A percentile compares a stretch with the other conserved stretches of the same genome.
These are phyloP conservation scores for Aureobasidium uvarum DNA, from an alignment of 2,329 filamentous ascomycete genomes.

Conservation along the genomic window DNA sequence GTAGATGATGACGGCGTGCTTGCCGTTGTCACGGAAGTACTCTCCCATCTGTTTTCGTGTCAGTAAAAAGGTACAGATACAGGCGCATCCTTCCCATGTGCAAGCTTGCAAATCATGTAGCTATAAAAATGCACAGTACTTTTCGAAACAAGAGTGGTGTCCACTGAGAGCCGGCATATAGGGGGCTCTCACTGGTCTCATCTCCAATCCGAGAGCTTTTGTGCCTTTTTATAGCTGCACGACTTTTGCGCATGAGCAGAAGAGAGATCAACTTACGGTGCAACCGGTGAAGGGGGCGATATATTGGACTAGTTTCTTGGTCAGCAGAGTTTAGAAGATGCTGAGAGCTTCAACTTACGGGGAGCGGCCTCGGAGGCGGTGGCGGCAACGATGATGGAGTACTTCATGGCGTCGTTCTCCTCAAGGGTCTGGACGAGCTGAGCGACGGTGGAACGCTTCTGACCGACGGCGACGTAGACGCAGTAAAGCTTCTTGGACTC, in stretches of 20 bases:
- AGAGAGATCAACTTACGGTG: neutral
- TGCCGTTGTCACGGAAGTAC: slow-evolving; percentile 78
- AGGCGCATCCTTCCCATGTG: neutral
- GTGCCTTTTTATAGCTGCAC: neutral
- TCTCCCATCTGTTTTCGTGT: slow-evolving; percentile 55
- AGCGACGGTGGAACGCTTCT: slow-evolving; percentile 99
- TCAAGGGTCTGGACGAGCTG: slow-evolving; percentile 99
- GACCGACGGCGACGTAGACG: slow-evolving; percentile 97
- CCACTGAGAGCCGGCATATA: neutral
- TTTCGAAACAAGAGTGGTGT: neutral
- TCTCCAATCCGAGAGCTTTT: neutral
- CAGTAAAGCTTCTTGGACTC: slow-evolving; percentile 99
- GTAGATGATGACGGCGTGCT: slow-evolving; percentile 85
- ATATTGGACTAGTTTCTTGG: slow-evolving; percentile 72
- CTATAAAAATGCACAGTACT: neutral
- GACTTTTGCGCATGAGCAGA: neutral
- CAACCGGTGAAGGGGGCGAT: slow-evolving; percentile 84
- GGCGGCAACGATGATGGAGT: slow-evolving; percentile 87
- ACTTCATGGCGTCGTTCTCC: slow-evolving; percentile 99
- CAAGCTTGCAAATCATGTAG: neutral
- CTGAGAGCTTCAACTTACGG: slow-evolving; percentile 4
- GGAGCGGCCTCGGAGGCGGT: slow-evolving; percentile 90
- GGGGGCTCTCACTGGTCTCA: neutral
- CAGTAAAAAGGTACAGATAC: neutral
- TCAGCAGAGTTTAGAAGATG: slow-evolving; percentile 24